Evolutionary conservation across 805 yeast genomes (phyloP).

Genomic region (Saccharomycopsis fibuligera): DNA sequence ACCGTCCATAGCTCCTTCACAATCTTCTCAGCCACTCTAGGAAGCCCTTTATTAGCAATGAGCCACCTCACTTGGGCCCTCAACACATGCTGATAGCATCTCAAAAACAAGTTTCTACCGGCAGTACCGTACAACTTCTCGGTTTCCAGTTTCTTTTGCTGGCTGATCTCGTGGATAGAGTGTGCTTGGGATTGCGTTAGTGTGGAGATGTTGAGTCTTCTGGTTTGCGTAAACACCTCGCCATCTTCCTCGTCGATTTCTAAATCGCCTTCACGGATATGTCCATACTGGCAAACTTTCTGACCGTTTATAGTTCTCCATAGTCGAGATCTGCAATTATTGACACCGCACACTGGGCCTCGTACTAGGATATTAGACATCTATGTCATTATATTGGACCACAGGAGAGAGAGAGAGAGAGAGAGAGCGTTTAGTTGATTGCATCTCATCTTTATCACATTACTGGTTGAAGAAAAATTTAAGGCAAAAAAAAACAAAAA

Average conservation of each 20-base stretch:
- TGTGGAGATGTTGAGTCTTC: conserved; percentile 48
- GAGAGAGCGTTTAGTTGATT: too few species aligned
- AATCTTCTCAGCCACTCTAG: conserved; percentile 26
- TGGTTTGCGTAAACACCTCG: conserved; percentile 43
- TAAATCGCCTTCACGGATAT: conserved; percentile 72
- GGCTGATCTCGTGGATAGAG: conserved; percentile 25
- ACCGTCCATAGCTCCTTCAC: conserved; percentile 36
- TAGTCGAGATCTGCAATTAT: conserved; percentile 76
- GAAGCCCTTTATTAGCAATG: conserved; percentile 28
- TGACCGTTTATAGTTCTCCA: conserved; percentile 74
- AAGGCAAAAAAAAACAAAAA: too few species aligned
- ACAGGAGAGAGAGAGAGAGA: too few species aligned
- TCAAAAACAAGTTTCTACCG: conserved; percentile 39
- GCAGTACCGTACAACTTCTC: conserved; percentile 38
- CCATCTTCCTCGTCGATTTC: conserved; percentile 84
- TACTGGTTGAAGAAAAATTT: too few species aligned
- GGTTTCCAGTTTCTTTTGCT: conserved; percentile 22
- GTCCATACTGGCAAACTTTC: conserved; percentile 84
- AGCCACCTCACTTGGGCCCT: conserved; percentile 41
- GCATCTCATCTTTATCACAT: too few species aligned
- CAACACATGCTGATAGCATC: conserved; percentile 46
- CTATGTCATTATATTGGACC: too few species aligned
- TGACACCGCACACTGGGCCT: conserved; percentile 85
- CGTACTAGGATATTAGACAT: conserved; percentile 38
- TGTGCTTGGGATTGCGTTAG: conserved; percentile 30